Evolutionary conservation across 176 grass and related monocot species (phyloP), one percentile per base, ranked within the genome.

Genomic region (Lolium multiflorum): DNA sequence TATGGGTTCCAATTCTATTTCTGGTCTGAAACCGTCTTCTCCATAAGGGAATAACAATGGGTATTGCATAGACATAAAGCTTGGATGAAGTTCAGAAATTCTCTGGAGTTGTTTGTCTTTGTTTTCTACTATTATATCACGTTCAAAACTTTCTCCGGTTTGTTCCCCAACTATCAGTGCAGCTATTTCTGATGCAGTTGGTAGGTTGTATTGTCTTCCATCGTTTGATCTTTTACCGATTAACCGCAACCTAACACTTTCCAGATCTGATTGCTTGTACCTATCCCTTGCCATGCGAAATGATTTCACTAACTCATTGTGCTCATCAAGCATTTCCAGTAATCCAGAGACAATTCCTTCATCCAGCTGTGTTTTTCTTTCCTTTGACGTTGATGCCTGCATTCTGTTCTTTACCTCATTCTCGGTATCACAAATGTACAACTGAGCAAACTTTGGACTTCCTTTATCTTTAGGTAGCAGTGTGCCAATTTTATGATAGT

Each of bases 401-500:
- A 88, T 56, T 64, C 66, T 87, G 20, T 28, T 1, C 11, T 1
- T 24, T n/a, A 24, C 38, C 1, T 80, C 47, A 49, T 49, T 49
- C 11, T 73, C 52, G 1, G 67, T 83, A 26, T 73, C 81, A 83
- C 58, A 83, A 6, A 83, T 83, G 62, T 58, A 83, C 3, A 83
- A 8, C 17, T 83, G 79, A 0, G 41, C 5, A 25, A 77, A 83
- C 21, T 76, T 74, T 49, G 47, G 47, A 49, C 11, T 49, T 43
- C 41, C 41, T 10, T 26, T 74, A 49, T 11, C 10, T 49, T 46
- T 55, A 6, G 81, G 80, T 31, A 84, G 51, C 0, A 85, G 18
- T 17, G 82, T 80, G 11, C 82, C 82, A 6, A 89, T 86, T 2
- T 74, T 28, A 74, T 86, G 76, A 75, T 86, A 86, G 52, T 81